Conservation (phyloP, 2,329 filamentous ascomycete genomes). For the Colletotrichum caudatum region DNA sequence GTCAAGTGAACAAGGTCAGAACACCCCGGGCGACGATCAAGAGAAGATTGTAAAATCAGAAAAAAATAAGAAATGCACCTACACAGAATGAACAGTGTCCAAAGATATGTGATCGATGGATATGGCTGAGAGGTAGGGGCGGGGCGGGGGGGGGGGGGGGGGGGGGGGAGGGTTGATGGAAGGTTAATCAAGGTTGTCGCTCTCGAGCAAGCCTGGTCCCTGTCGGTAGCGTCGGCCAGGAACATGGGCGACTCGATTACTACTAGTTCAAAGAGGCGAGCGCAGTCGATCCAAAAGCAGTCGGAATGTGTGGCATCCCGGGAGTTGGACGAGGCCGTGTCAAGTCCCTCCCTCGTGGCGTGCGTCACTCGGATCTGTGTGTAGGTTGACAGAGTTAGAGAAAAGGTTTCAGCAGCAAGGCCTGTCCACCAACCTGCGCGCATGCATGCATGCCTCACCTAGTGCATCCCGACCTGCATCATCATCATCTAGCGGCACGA, state of each 20-base stretch:
- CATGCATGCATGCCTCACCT: constrained; percentile 24
- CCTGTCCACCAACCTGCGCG: constrained; percentile 29
- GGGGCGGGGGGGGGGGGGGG: background rate
- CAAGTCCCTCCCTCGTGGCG: constrained; percentile 23
- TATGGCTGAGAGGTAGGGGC: background rate
- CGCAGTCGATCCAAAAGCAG: constrained; percentile 9
- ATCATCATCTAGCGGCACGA: background rate
- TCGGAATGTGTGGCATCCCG: constrained; percentile 24
- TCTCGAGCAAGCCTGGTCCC: constrained; percentile 15
- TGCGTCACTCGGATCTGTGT: constrained; percentile 42
- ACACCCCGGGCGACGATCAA: background rate
- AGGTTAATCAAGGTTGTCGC: constrained; percentile 27
- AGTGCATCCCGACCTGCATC: background rate
- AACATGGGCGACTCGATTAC: constrained; percentile 27
- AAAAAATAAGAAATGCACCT: background rate
- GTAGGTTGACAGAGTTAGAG: constrained; percentile 41
- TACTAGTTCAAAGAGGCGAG: constrained; percentile 2
- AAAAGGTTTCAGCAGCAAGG: constrained; percentile 40
- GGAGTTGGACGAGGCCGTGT: constrained; percentile 23
- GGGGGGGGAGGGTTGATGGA: constrained; percentile 4
- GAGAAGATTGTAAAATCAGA: background rate
- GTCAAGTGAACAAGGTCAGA: background rate
- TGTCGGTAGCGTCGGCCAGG: constrained; percentile 26
- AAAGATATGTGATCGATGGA: constrained; percentile 15
- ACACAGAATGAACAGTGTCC: background rate